Conservation (phyloP, 345 rosid species). For the Eucalyptus pauciflora region DNA sequence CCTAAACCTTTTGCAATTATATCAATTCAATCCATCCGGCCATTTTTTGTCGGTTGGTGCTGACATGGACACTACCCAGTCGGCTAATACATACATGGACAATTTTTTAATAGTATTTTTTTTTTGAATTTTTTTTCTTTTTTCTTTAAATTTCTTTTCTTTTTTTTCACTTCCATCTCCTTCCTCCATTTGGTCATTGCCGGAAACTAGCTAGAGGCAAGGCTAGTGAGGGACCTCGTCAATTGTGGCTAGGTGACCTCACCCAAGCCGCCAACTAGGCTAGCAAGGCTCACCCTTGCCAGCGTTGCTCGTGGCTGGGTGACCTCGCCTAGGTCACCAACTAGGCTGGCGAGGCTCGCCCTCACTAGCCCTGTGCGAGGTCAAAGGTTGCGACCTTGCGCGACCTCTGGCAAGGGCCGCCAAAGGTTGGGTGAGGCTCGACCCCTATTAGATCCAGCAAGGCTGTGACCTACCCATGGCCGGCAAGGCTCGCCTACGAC, state of each 20-base stretch:
- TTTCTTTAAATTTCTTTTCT: rapidly evolving
- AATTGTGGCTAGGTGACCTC: no score
- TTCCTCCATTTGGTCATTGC: rapidly evolving
- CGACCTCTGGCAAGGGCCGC: rapidly evolving
- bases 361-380: rapidly evolving
- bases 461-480: rapidly evolving
- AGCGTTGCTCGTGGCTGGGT: rapidly evolving
- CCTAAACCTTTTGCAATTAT: rapidly evolving
- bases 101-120: no score
- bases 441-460: no score
- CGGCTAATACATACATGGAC: rapidly evolving
- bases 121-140: no score
- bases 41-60: rapidly evolving
- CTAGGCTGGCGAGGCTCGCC: no score
- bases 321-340: rapidly evolving
- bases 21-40: rapidly evolving
- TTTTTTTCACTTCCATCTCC: no score
- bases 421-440: rapidly evolving
- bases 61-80: rapidly evolving
- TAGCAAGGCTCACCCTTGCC: no score
- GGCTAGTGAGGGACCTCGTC: no score
- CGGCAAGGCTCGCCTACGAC: rapidly evolving
- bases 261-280: no score
- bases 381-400: no score
- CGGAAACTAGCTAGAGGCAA: rapidly evolving